These are phyloP conservation scores for Aureococcus anophagefferens DNA, from an alignment of 108 stramenopile genomes.

Conservation along the genomic window DNA sequence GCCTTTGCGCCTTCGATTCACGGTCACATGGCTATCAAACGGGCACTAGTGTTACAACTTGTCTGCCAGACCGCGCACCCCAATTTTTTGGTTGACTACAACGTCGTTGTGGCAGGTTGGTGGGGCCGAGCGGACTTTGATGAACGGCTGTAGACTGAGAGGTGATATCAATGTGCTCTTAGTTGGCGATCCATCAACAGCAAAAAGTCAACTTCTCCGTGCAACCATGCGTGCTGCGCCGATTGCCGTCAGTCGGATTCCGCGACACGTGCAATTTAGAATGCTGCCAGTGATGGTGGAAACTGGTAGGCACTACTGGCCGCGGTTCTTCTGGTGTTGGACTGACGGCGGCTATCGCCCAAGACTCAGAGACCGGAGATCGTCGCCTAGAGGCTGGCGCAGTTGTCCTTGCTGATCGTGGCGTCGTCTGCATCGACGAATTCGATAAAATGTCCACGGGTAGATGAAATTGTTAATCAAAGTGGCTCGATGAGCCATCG, in stretches of 20 bases:
- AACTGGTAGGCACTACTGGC: conserved; percentile 87
- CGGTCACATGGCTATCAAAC: conserved; percentile 93
- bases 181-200: conserved; percentile 93
- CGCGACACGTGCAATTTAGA: too few relatives aligned
- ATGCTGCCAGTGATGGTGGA: too few relatives aligned
- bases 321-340: conserved; percentile 96
- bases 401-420: conserved; percentile 97
- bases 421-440: conserved; percentile 97
- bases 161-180: conserved; percentile 97
- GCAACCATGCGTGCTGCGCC: conserved; percentile 90
- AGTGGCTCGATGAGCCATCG: too few relatives aligned
- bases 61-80: conserved; percentile 10
- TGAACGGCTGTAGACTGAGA: conserved; percentile 91
- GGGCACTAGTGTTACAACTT: conserved; percentile 81
- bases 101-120: too few relatives aligned
- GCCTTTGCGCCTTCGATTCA: conserved; percentile 90
- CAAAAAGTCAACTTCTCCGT: conserved; percentile 88
- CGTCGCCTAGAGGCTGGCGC: conserved; percentile 95
- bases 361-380: conserved; percentile 94
- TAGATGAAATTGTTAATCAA: too few relatives aligned
- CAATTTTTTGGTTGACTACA: too few relatives aligned
- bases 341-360: conserved; percentile 95
- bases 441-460: conserved; percentile 63
- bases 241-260: conserved; percentile 47
- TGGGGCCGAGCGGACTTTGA: conserved; percentile 48